Conservation (phyloP, 441 rosid species). For the Bocquillonia castaneifolia region DNA sequence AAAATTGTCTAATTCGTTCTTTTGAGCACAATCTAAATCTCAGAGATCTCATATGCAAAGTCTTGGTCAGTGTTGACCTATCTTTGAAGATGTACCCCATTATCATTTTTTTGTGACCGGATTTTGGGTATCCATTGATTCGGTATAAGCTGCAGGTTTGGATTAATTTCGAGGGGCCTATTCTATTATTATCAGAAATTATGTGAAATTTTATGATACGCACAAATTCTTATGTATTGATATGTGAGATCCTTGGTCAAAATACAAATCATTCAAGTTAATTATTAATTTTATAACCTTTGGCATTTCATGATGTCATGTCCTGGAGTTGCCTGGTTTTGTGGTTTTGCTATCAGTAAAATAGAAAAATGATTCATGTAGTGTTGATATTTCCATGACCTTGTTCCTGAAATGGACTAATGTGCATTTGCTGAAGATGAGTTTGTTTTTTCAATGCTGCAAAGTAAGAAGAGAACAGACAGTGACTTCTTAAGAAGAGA, state of each 20-base stretch:
- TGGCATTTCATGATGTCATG: not conserved
- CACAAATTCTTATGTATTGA: not conserved
- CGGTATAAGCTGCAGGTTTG: not conserved
- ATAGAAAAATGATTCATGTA: not conserved
- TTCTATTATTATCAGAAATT: not conserved
- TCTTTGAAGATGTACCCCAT: constrained; percentile 4
- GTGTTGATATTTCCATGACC: not conserved
- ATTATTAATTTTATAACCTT: not conserved
- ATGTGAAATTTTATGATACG: not conserved
- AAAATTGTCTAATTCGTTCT: not conserved
- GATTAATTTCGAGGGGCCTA: not conserved
- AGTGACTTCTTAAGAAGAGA: not conserved
- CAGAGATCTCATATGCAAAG: not conserved
- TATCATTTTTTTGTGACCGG: too few relatives aligned
- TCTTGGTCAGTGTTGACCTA: constrained; percentile 5
- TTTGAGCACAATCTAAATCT: not conserved
- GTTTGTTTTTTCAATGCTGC: not conserved
- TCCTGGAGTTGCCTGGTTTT: not conserved
- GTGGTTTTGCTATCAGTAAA: not conserved
- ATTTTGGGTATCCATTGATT: not conserved
- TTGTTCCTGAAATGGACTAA: not conserved
- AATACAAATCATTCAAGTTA: not conserved
- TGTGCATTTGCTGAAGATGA: not conserved
- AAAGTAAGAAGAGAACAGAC: not conserved
- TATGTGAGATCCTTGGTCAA: not conserved